Base-by-base conservation (phyloP, 805 yeast species). In the Candida stauntonica region DNA sequence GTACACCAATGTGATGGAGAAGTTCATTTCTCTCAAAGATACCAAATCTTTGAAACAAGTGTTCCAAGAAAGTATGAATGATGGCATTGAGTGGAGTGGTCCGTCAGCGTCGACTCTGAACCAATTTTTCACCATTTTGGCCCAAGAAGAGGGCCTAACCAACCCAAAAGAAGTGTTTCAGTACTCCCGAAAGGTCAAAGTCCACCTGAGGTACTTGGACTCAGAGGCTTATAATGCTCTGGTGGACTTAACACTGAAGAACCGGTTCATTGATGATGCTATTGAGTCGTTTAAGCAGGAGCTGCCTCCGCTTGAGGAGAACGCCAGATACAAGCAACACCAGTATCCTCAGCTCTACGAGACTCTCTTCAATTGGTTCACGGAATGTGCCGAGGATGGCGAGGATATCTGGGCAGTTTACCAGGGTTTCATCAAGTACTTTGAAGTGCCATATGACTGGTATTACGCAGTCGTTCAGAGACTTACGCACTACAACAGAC, bases 391-490 rank as follows among this genome's bases (percentile, higher is more conserved):
- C 5, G 58, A 65, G 24, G 54, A 62, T 12, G 57, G 66, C 17
- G 72, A 70, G 41, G 72, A 41, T 18, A 31, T 77, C 0, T 81
- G 82, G 81, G 68, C 68, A 6, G 59, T 82, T 5, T 82, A 78
- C 47, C 76, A 75, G 4, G 74, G 72, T 38, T 51, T 83, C 31
- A 73, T 74, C 50, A 64, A 70, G 46, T 69, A 73, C 36, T 80
- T 82, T 53, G 31, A 62, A 23, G 66, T 81, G 2, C 84, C 88
- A 0, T 72, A 61, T 47, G 79, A 78, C 5, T 62, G 73, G 4
- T 81, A 79, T 51, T 63, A 74, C 18, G 81, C 81, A 2, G 62
- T 79, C 3, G 70, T 84, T 64, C 60, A 68, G 46, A 73, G 70
- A 50, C 79, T 82, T 47, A 71, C 82, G 44, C 43, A 46, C 8